Percentiles rank a stretch among this genome's conserved stretches.
Conservation (phyloP, 2,329 filamentous ascomycete species). For the Fusarium sp. region DNA sequence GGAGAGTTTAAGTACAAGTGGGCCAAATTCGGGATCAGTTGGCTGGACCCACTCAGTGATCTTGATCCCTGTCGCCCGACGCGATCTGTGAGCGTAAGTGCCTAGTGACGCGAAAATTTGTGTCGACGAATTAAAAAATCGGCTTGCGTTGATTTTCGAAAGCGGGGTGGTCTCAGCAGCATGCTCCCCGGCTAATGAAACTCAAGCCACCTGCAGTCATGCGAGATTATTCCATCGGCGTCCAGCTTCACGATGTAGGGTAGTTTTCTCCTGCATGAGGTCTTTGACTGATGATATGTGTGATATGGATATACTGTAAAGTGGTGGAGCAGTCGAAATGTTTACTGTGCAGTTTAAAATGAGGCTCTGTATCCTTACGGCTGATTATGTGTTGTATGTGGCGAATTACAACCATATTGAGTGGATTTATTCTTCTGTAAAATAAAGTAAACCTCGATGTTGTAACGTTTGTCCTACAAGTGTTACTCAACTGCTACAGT, state of each 20-base stretch:
- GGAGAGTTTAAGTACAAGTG: slow-evolving; percentile 56
- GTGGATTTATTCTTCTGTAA: not conserved
- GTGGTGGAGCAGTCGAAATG: not conserved
- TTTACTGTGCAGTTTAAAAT: not conserved
- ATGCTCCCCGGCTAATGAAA: slow-evolving; percentile 3
- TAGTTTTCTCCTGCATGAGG: not conserved
- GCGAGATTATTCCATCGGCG: not conserved
- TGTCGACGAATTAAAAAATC: slow-evolving; percentile 39
- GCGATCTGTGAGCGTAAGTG: slow-evolving; percentile 31
- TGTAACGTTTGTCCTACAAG: too few species aligned
- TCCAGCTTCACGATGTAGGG: slow-evolving; percentile 5
- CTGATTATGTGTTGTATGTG: not conserved
- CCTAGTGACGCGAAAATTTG: slow-evolving; percentile 30
- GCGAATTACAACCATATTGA: not conserved
- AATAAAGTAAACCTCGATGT: not conserved
- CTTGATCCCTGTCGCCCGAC: slow-evolving; percentile 41
- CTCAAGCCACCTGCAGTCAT: not conserved
- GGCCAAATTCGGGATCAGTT: slow-evolving; percentile 55
- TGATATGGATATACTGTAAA: not conserved
- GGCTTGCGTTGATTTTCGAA: slow-evolving; percentile 23
- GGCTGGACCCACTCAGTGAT: slow-evolving; percentile 37
- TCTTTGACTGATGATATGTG: not conserved
- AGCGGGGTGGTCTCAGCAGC: slow-evolving; percentile 20
- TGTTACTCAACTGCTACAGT: not conserved
- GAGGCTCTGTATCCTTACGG: not conserved